phyloP scores from a whole-genome alignment of 495 filamentous ascomycete genomes.

The Letharia columbiana region DNA sequence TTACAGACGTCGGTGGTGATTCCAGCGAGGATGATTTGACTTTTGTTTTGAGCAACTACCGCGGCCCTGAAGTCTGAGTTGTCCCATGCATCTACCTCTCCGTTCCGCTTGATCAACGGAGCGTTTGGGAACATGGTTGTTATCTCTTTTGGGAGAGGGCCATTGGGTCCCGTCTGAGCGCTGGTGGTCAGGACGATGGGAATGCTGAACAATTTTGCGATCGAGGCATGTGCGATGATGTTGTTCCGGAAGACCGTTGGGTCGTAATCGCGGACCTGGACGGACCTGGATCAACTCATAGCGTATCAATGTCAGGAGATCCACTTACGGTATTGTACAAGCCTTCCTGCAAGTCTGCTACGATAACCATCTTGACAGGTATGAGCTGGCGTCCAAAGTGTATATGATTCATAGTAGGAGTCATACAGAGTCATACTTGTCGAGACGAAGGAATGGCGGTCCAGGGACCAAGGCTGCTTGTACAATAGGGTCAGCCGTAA shows the following conservation, averaged over 20 bases:
- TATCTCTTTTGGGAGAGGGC: conserved; percentile 62
- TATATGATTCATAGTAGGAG: too few species aligned
- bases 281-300: neutral
- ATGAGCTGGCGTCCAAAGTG: neutral
- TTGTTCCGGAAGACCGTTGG: conserved; percentile 54
- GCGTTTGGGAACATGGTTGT: conserved; percentile 57
- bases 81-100: conserved; percentile 78
- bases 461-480: neutral
- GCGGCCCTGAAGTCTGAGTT: conserved; percentile 61
- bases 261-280: conserved; percentile 51
- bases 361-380: conserved; percentile 43
- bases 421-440: conserved; percentile 3
- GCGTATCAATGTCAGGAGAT: neutral
- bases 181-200: conserved; percentile 65
- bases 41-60: conserved; percentile 54
- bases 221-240: conserved; percentile 59
- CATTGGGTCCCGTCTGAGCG: conserved; percentile 55
- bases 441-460: neutral
- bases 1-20: conserved; percentile 70
- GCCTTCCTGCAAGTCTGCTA: conserved; percentile 67
- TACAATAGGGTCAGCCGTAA: neutral
- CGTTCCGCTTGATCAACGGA: conserved; percentile 57
- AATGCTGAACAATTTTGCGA: conserved; percentile 58
- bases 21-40: conserved; percentile 64
- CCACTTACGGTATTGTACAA: conserved; percentile 44